phyloP scores from a whole-genome alignment of 2,329 filamentous ascomycete species.

The Penicillium sp. region DNA sequence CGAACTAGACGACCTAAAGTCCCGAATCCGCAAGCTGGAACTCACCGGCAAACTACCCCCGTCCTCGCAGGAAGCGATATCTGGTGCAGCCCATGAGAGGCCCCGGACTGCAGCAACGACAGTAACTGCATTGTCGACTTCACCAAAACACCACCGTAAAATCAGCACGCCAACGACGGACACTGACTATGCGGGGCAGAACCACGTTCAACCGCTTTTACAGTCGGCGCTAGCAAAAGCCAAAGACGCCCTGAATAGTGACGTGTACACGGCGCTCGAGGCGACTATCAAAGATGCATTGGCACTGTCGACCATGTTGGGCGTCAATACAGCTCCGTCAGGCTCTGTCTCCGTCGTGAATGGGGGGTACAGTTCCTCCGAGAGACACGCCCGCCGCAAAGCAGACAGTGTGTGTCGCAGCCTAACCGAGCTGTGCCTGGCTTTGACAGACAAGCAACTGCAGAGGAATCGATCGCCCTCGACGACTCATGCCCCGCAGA shows the following conservation, averaged over 20 bases:
- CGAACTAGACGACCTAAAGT: constrained; percentile 93
- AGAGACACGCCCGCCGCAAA: constrained; percentile 85
- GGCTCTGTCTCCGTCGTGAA: constrained; percentile 39
- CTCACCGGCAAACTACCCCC: constrained; percentile 83
- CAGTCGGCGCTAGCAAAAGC: constrained; percentile 79
- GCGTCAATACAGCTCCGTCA: constrained; percentile 65
- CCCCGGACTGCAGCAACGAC: constrained; percentile 90
- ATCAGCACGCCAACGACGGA: constrained; percentile 43
- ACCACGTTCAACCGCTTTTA: constrained; percentile 73
- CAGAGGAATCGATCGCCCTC: constrained; percentile 30
- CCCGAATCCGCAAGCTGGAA: constrained; percentile 86
- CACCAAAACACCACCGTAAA: constrained; percentile 71
- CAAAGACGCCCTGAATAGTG: constrained; percentile 66
- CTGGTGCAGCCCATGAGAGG: constrained; percentile 72
- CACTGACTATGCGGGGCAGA: constrained; percentile 41
- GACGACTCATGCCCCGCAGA: constrained; percentile 28
- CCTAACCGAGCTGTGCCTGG: constrained; percentile 87
- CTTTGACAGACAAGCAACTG: constrained; percentile 65
- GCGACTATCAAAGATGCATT: constrained; percentile 80
- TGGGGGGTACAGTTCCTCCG: constrained; percentile 53
- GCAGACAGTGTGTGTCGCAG: constrained; percentile 91
- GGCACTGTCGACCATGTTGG: constrained; percentile 74
- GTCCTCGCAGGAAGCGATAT: constrained; percentile 78
- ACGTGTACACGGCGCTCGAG: constrained; percentile 79
- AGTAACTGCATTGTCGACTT: constrained; percentile 85